Percentiles rank a stretch among this genome's conserved stretches.
These are phyloP conservation scores for Leccinum huronense DNA, from an alignment of 1,284 basidiomycete species.

Conservation along the genomic window DNA sequence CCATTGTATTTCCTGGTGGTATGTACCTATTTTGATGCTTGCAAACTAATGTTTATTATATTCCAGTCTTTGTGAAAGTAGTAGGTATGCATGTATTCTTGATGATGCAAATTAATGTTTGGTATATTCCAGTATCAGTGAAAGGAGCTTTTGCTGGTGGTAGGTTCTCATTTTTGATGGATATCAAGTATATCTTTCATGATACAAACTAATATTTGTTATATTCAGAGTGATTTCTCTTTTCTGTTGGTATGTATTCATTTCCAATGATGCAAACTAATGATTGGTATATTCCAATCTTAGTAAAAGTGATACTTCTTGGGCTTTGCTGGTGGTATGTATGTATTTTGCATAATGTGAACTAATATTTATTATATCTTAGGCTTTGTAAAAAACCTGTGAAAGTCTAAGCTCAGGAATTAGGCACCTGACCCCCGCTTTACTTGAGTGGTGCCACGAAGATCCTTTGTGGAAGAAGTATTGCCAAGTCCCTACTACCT, in stretches of 20 bases:
- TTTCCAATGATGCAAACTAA: too few species aligned
- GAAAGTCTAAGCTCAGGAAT: too few species aligned
- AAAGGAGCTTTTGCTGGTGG: not conserved
- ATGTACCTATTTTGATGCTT: not conserved
- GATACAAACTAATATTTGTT: not conserved
- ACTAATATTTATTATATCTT: too few species aligned
- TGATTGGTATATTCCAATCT: not conserved
- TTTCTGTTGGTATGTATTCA: too few species aligned
- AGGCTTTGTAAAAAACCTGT: too few species aligned
- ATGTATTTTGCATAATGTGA: not conserved
- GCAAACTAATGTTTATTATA: not conserved
- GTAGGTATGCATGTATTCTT: not conserved
- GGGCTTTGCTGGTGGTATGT: too few species aligned
- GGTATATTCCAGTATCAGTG: not conserved
- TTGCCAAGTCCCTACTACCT: not conserved
- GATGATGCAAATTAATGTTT: not conserved
- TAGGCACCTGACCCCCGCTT: too few species aligned
- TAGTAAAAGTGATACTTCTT: too few species aligned
- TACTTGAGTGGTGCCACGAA: too few species aligned
- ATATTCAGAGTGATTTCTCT: not conserved
- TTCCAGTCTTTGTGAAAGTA: not conserved
- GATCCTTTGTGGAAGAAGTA: not conserved
- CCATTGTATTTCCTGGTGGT: not conserved
- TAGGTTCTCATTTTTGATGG: not conserved
- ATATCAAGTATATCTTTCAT: too few species aligned